A percentile compares a stretch with the other conserved stretches of the same genome.
These are phyloP conservation scores for Suaeda aralocaspica DNA, from an alignment of 148 eudicot genomes.

Conservation along the genomic window DNA sequence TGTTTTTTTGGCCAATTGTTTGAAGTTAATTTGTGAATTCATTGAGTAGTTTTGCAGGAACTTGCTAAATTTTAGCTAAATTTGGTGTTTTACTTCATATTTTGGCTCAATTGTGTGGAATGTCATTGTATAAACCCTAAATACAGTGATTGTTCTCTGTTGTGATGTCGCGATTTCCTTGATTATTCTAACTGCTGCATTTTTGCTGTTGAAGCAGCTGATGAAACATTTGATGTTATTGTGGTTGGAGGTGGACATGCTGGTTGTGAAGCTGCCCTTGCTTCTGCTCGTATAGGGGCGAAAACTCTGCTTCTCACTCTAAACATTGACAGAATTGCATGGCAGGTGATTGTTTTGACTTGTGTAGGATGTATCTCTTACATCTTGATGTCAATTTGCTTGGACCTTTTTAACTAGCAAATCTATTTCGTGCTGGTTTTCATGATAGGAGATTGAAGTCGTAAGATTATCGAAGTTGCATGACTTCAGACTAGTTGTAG, in stretches of 20 bases:
- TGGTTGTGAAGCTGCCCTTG: constrained; percentile 99
- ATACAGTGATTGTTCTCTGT: constrained; percentile 8
- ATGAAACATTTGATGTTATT: constrained; percentile 83
- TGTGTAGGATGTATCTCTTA: neutral
- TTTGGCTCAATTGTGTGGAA: too few species aligned
- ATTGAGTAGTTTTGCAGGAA: too few species aligned
- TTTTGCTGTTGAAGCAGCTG: constrained; percentile 36
- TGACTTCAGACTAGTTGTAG: neutral
- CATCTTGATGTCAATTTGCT: neutral
- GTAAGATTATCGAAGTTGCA: neutral
- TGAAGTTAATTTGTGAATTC: neutral
- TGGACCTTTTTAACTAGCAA: neutral
- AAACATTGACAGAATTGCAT: constrained; percentile 91
- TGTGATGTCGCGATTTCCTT: neutral
- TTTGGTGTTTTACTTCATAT: too few species aligned
- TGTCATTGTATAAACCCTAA: too few species aligned
- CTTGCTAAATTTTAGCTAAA: too few species aligned
- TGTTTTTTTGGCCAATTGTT: constrained; percentile 5
- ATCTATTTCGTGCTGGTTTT: neutral
- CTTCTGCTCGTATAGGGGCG: constrained; percentile 92
- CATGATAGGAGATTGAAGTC: neutral
- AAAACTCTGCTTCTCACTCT: constrained; percentile 94
- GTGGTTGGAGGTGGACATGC: constrained; percentile 99
- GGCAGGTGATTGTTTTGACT: constrained; percentile 61
- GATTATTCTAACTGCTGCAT: constrained; percentile 34